Evolutionary conservation across 257 asterid species (phyloP).

Genomic region (Paraleonurus japonicus): DNA sequence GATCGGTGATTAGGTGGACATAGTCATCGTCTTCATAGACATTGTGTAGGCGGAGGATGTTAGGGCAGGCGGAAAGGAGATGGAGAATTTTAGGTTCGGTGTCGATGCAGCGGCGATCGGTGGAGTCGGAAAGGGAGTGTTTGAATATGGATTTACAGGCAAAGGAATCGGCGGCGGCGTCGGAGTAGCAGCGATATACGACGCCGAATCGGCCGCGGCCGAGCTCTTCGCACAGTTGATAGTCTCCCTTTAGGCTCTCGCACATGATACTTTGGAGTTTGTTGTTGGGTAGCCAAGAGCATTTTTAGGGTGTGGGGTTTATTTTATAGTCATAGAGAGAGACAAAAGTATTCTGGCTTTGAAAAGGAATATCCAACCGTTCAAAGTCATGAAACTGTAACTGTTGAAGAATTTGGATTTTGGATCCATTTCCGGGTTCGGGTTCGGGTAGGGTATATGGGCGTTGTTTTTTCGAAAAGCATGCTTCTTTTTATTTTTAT

Average conservation of each 20-base stretch:
- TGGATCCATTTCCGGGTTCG: too few relatives aligned
- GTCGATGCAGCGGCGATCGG: conserved; percentile 65
- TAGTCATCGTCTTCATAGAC: conserved; percentile 81
- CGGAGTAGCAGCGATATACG: conserved; percentile 67
- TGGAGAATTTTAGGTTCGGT: conserved; percentile 64
- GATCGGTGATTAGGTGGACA: conserved; percentile 70
- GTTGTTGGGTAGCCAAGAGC: neutral
- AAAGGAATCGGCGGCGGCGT: conserved; percentile 36
- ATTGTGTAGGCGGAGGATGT: conserved; percentile 52
- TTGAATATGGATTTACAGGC: conserved; percentile 76
- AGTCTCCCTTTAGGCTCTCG: conserved; percentile 52
- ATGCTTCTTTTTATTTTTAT: too few relatives aligned
- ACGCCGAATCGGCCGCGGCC: conserved; percentile 87
- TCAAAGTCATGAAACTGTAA: too few relatives aligned
- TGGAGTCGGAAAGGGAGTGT: conserved; percentile 45
- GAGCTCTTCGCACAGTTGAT: conserved; percentile 70
- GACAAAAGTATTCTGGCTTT: neutral
- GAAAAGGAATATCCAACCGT: conserved; percentile 21
- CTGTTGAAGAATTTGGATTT: too few relatives aligned
- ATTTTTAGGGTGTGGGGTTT: neutral
- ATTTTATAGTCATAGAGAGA: conserved; percentile 16
- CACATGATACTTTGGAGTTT: conserved; percentile 45
- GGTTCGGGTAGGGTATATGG: too few relatives aligned
- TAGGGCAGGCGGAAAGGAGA: conserved; percentile 49
- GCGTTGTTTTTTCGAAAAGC: too few relatives aligned